phyloP scores from a whole-genome alignment of 2,329 filamentous ascomycete genomes.

The Coniochaeta sp. region DNA sequence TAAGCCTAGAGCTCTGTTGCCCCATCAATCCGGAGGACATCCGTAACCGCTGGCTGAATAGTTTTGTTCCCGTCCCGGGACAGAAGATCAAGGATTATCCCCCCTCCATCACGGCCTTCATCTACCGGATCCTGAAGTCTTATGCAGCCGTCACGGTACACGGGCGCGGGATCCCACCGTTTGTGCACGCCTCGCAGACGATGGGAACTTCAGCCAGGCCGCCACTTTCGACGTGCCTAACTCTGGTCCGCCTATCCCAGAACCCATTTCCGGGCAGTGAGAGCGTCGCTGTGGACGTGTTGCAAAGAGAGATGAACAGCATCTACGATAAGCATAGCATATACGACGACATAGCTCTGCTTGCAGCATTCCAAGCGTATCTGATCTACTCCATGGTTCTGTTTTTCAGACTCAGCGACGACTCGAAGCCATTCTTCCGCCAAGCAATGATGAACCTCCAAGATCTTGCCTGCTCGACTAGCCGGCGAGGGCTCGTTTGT shows the following conservation, averaged over 20 bases:
- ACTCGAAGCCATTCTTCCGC: slow-evolving; percentile 24
- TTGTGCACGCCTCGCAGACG: slow-evolving; percentile 34
- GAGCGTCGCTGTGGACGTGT: slow-evolving; percentile 15
- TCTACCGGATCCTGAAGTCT: slow-evolving; percentile 33
- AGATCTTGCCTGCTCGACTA: slow-evolving; percentile 34
- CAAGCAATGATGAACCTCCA: slow-evolving; percentile 41
- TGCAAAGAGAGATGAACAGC: slow-evolving; percentile 18
- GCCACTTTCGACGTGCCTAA: slow-evolving; percentile 33
- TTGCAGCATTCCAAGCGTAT: slow-evolving; percentile 44
- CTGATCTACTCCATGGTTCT: slow-evolving; percentile 43
- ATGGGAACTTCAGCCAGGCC: slow-evolving; percentile 11
- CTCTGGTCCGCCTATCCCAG: slow-evolving; percentile 30
- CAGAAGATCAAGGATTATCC: slow-evolving; percentile 35
- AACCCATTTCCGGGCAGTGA: slow-evolving; percentile 25
- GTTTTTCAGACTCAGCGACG: slow-evolving; percentile 30
- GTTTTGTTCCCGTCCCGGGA: slow-evolving; percentile 35
- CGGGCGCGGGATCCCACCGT: slow-evolving; percentile 31
- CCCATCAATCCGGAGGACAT: slow-evolving; percentile 39
- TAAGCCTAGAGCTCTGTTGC: slow-evolving; percentile 27
- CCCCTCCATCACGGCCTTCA: slow-evolving; percentile 26
- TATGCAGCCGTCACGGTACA: slow-evolving; percentile 29
- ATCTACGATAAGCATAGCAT: slow-evolving; percentile 21
- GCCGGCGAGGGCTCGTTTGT: slow-evolving; percentile 34
- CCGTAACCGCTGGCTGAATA: slow-evolving; percentile 39
- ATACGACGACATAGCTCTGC: slow-evolving; percentile 21